Conservation (phyloP, 768 basidiomycete species). For the Amanita muscaria region DNA sequence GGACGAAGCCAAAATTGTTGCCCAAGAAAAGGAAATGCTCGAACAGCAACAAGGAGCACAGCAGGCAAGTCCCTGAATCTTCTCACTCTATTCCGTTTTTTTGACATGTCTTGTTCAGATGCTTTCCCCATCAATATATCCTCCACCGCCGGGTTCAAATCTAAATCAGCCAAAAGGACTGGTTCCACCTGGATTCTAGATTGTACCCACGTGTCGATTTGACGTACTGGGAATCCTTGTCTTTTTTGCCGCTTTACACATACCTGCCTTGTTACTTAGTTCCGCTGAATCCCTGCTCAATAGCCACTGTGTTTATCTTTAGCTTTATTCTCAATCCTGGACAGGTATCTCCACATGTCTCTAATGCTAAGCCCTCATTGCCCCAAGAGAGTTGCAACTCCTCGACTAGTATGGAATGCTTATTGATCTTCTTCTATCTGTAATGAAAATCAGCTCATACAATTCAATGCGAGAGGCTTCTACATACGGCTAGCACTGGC, state of each 20-base stretch:
- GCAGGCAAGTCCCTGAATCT: slow-evolving; percentile 46
- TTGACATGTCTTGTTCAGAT: slow-evolving; percentile 41
- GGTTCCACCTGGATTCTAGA: slow-evolving; percentile 81
- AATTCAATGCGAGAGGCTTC: slow-evolving; percentile 8
- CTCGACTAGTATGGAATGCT: neutral
- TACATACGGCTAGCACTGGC: slow-evolving; percentile 23
- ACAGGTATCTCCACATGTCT: slow-evolving; percentile 2
- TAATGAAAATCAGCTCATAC: slow-evolving; percentile 5
- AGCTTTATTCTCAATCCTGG: slow-evolving; percentile 1
- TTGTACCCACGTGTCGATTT: neutral
- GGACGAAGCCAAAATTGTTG: slow-evolving; percentile 91
- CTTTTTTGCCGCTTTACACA: no score
- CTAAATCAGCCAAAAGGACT: slow-evolving; percentile 45
- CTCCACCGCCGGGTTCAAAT: slow-evolving; percentile 27
- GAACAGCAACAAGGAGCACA: slow-evolving; percentile 91
- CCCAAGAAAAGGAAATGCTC: slow-evolving; percentile 90
- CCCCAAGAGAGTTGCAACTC: neutral
- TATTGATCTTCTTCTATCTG: slow-evolving; percentile 22
- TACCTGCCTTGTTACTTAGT: no score
- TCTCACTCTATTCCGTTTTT: slow-evolving; percentile 10
- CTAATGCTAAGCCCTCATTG: neutral
- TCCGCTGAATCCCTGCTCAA: neutral
- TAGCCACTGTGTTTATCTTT: neutral
- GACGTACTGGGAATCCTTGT: no score
- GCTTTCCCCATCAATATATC: slow-evolving; percentile 59